phyloP scores from a whole-genome alignment of 306 rosid genomes.

The Trifolium subterraneum region DNA sequence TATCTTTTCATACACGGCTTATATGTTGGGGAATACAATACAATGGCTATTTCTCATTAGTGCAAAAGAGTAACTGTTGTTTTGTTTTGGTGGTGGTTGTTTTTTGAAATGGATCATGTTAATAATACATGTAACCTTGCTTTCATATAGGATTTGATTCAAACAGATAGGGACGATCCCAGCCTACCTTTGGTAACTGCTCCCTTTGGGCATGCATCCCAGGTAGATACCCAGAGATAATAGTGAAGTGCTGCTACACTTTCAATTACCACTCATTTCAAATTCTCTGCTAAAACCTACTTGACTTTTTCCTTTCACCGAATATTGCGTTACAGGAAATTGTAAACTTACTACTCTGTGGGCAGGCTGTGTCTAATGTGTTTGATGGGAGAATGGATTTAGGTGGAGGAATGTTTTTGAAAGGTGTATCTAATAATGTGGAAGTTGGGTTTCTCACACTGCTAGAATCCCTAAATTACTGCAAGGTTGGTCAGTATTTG shows the following conservation, averaged over 20 bases:
- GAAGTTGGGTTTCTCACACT: constrained; percentile 95
- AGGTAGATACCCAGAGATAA: constrained; percentile 51
- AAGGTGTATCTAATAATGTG: constrained; percentile 77
- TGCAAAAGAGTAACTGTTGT: no score
- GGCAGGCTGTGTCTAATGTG: constrained; percentile 91
- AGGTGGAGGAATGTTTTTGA: constrained; percentile 89
- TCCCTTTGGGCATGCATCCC: constrained; percentile 99
- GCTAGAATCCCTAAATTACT: constrained; percentile 86
- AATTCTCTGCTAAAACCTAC: no score
- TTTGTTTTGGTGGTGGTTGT: background rate
- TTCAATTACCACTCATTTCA: background rate
- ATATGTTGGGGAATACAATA: no score
- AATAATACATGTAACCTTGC: background rate
- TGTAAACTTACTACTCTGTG: constrained; percentile 82
- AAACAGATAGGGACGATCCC: constrained; percentile 97
- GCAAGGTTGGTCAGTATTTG: constrained; percentile 85
- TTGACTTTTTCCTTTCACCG: background rate
- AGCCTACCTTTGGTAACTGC: constrained; percentile 95
- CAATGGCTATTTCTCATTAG: no score
- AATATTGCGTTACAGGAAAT: constrained; percentile 69
- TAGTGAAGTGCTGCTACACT: constrained; percentile 25
- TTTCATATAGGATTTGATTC: constrained; percentile 71
- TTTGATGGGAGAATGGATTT: constrained; percentile 94
- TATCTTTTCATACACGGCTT: no score
- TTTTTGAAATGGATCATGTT: no score